Conservation (phyloP, 139 green algal genomes). For the Micractinium sp. region DNA sequence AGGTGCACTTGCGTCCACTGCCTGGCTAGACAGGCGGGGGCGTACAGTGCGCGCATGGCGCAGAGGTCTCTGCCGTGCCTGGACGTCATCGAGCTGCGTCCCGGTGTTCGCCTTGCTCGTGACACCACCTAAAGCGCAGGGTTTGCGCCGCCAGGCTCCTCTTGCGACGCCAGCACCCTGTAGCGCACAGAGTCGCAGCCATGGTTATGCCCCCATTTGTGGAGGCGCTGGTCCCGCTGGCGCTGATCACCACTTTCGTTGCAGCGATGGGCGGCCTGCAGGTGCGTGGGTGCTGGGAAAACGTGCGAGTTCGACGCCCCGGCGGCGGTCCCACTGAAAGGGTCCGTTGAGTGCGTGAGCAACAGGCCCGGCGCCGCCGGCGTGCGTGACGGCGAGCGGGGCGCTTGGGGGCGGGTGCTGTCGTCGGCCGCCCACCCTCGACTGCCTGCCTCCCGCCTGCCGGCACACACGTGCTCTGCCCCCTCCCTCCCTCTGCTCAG, state of each 20-base stretch:
- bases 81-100: no score
- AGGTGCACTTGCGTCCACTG: no score
- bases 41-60: no score
- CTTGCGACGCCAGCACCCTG: background rate
- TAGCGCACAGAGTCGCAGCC: background rate
- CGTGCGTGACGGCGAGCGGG: background rate
- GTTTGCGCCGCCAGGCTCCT: no score
- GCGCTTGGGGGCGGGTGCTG: background rate
- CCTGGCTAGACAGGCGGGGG: no score
- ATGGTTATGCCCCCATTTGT: background rate
- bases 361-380: background rate
- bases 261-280: constrained; percentile 30
- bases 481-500: background rate
- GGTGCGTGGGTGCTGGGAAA: background rate
- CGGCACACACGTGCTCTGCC: no score
- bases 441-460: no score
- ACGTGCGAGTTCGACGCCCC: background rate
- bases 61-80: no score
- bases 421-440: background rate
- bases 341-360: no score
- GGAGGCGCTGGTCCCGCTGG: constrained; percentile 9
- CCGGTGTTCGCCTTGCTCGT: no score
- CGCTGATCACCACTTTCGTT: constrained; percentile 10
- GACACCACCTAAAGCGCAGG: no score
- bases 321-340: background rate